These are phyloP conservation scores for Pseudocercospora crystallina DNA, from an alignment of 2,329 filamentous ascomycete species.

Conservation along the genomic window DNA sequence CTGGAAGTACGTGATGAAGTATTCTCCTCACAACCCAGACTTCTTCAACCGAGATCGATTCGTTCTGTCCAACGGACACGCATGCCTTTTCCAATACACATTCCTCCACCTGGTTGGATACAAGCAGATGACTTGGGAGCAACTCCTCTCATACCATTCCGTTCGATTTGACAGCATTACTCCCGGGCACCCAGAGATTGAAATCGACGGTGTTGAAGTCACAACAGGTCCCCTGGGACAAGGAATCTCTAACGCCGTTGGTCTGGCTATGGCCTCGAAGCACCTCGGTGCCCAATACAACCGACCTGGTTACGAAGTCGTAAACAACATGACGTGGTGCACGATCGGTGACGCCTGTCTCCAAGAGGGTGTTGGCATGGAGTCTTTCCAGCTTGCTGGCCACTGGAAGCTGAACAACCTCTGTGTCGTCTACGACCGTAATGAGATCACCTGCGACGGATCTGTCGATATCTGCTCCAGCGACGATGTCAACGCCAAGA, in stretches of 20 bases:
- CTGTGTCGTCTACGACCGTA: slow-evolving; percentile 60
- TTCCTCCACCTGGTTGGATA: slow-evolving; percentile 55
- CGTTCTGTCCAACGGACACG: slow-evolving; percentile 61
- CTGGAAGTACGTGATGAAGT: slow-evolving; percentile 64
- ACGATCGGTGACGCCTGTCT: slow-evolving; percentile 60
- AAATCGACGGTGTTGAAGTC: slow-evolving; percentile 58
- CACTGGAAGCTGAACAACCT: slow-evolving; percentile 58
- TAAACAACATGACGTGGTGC: slow-evolving; percentile 56
- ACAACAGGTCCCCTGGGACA: slow-evolving; percentile 61
- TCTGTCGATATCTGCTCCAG: slow-evolving; percentile 52
- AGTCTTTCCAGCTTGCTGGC: slow-evolving; percentile 58
- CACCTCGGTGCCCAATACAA: slow-evolving; percentile 58
- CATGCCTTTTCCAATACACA: slow-evolving; percentile 57
- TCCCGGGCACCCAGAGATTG: slow-evolving; percentile 55
- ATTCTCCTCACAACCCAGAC: slow-evolving; percentile 54
- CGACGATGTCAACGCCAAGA: slow-evolving; percentile 59
- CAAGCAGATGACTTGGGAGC: slow-evolving; percentile 56
- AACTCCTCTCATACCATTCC: slow-evolving; percentile 57
- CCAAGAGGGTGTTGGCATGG: slow-evolving; percentile 59
- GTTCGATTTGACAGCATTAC: slow-evolving; percentile 49
- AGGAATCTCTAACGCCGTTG: slow-evolving; percentile 60
- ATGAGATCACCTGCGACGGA: slow-evolving; percentile 60
- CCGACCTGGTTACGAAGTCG: slow-evolving; percentile 47
- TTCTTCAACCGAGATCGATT: slow-evolving; percentile 65
- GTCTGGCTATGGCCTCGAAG: slow-evolving; percentile 60